Evolutionary conservation across 306 rosid species (phyloP), one percentile per base, ranked within the genome.

Genomic region (Erythrophleum fordii): DNA sequence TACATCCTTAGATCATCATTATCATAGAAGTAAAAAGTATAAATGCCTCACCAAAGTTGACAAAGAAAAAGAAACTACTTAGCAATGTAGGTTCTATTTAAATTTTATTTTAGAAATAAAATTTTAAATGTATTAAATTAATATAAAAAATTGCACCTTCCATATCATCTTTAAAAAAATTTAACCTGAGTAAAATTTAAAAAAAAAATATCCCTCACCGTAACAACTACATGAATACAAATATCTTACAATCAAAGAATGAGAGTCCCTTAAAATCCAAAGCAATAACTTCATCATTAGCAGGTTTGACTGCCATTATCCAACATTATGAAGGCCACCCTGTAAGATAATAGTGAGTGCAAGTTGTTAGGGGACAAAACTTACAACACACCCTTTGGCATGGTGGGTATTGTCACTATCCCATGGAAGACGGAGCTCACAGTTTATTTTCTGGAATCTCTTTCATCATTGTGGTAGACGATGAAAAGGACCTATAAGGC

Each of bases 391-490:
- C 73, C 72, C 78, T 52, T 74, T 62, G 64, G 81, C 84, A 81
- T 64, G 82, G 77, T 72, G 92, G 67, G 37, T 85, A 83, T 72
- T 82, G 95, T 91, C 90, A 75, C 81, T 74, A 58, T 92, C 92
- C 83, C 64, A 64, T 75, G 53, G 77, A 85, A 82, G 79, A 69
- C 79, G 83, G 83, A 72, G 75, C 81, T 61, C 83, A 48, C 82
- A 77, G 52, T 82, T 66, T 75, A 78, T 81, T 80, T 82, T 68
- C 69, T 85, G 75, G 84, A 85, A 81, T 86, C 87, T 77, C 83
- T 83, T 85, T 87, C 83, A 92, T 89, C 86, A 92, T 85, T 83
- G 80, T 58, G 79, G 87, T 82, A 45, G 85, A 81, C 76, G 81
- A 85, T 84, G 82, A 83, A 82, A 85, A 81, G 52, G 80, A 67